Evolutionary conservation across 192 early-diverging fungal species (phyloP).

Genomic region (Coemansia sp.): DNA sequence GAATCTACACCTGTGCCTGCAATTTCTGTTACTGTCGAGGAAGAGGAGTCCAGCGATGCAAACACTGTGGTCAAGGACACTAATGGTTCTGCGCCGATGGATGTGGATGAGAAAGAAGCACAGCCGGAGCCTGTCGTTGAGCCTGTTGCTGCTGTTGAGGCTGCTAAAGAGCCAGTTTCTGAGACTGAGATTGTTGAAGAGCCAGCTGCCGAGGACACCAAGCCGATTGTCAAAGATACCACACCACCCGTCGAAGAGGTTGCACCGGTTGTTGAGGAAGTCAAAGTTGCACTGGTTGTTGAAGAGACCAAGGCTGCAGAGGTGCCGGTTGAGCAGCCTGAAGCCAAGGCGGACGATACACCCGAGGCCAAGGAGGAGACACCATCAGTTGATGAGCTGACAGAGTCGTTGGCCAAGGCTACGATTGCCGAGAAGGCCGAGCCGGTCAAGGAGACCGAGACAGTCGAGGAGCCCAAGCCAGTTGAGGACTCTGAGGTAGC

Average conservation of each 20-base stretch:
- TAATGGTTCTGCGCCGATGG: no score
- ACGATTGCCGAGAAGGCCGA: slow-evolving; percentile 4
- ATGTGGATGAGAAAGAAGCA: no score
- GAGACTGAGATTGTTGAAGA: slow-evolving; percentile 23
- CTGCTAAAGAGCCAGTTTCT: slow-evolving; percentile 5
- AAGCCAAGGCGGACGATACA: slow-evolving; percentile 8
- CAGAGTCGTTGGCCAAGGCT: slow-evolving; percentile 29
- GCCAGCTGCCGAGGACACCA: background rate
- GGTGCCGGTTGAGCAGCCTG: slow-evolving; percentile 8
- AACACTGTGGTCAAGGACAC: no score
- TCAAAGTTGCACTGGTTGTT: background rate
- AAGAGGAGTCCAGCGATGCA: no score
- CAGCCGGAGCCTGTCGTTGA: no score
- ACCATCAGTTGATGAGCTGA: slow-evolving; percentile 11
- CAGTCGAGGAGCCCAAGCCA: slow-evolving; percentile 24
- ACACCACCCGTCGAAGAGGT: background rate
- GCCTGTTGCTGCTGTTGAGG: no score
- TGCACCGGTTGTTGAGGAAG: slow-evolving; percentile 14
- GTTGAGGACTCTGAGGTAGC: slow-evolving; percentile 1
- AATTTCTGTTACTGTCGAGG: no score
- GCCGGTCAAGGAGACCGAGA: background rate
- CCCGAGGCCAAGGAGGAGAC: slow-evolving; percentile 19
- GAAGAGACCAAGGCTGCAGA: slow-evolving; percentile 12
- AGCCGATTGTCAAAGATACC: background rate
- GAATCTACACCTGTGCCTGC: slow-evolving; percentile 17